Percentiles rank a stretch among this genome's conserved stretches.
These are phyloP conservation scores for Mimosa pudica DNA, from an alignment of 306 rosid genomes.

Conservation along the genomic window DNA sequence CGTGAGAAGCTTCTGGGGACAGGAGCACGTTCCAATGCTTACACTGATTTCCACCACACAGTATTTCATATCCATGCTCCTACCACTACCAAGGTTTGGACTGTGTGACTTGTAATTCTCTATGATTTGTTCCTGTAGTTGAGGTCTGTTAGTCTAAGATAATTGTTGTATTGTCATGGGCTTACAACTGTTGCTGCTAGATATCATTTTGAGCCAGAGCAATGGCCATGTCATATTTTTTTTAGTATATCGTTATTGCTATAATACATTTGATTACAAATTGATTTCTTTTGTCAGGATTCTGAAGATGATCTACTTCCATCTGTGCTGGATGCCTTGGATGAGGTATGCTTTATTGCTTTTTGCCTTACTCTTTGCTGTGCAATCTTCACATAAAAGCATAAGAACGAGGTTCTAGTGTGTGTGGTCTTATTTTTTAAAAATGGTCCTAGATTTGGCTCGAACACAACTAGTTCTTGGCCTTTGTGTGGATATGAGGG, in stretches of 20 bases:
- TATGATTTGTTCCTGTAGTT: constrained; percentile 25
- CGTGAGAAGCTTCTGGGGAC: constrained; percentile 98
- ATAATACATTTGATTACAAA: constrained; percentile 29
- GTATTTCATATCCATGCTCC: constrained; percentile 99
- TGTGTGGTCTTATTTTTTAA: constrained; percentile 22
- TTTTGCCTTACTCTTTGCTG: constrained; percentile 21
- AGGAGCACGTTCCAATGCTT: constrained; percentile 98
- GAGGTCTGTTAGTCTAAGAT: constrained; percentile 6
- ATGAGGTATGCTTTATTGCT: constrained; percentile 69
- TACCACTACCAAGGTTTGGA: constrained; percentile 74
- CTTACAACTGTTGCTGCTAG: constrained; percentile 2
- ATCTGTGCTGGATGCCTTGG: constrained; percentile 86
- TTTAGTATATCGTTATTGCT: background rate
- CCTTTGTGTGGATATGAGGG: background rate
- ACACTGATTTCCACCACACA: constrained; percentile 98
- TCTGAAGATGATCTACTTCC: constrained; percentile 96
- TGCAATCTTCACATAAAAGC: constrained; percentile 11
- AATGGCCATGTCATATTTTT: constrained; percentile 12
- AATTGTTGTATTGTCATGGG: constrained; percentile 16
- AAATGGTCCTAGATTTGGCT: constrained; percentile 20
- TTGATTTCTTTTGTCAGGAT: constrained; percentile 61
- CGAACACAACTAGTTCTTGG: background rate
- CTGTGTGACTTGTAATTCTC: constrained; percentile 33
- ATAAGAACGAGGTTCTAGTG: constrained; percentile 5
- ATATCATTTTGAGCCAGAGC: constrained; percentile 7